A percentile compares a stretch with the other conserved stretches of the same genome.
These are phyloP conservation scores for Suhomyces chickasaworum DNA, from an alignment of 1,139 yeast genomes.

Conservation along the genomic window DNA sequence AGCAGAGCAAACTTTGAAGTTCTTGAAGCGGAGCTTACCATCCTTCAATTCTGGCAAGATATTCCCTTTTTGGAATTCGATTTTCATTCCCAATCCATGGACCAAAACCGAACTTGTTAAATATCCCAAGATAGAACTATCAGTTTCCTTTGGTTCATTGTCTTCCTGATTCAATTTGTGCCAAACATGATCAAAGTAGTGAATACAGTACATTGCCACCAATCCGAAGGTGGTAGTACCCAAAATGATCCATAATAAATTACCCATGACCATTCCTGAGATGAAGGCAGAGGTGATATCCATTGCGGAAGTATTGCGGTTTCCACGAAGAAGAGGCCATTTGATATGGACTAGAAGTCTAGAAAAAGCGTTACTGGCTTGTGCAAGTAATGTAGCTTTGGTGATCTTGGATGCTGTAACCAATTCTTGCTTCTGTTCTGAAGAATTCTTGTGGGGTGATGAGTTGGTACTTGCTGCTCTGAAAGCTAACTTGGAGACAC, in stretches of 20 bases:
- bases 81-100: slow-evolving; percentile 41
- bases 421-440: background rate
- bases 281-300: slow-evolving; percentile 62
- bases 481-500: background rate
- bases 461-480: background rate
- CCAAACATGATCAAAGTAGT: slow-evolving; percentile 39
- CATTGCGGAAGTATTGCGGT: slow-evolving; percentile 48
- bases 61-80: slow-evolving; percentile 39
- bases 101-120: slow-evolving; percentile 41
- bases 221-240: slow-evolving; percentile 70
- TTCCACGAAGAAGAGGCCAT: slow-evolving; percentile 57
- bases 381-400: slow-evolving; percentile 44
- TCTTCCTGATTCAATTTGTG: slow-evolving; percentile 18
- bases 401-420: slow-evolving; percentile 20
- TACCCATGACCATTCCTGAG: slow-evolving; percentile 58
- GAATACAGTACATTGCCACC: slow-evolving; percentile 50
- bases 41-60: slow-evolving; percentile 53
- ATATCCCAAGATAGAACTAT: slow-evolving; percentile 34
- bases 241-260: slow-evolving; percentile 57
- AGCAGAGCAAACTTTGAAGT: slow-evolving; percentile 42
- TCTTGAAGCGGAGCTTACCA: slow-evolving; percentile 63
- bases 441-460: background rate
- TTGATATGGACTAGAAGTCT: slow-evolving; percentile 53
- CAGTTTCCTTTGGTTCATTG: slow-evolving; percentile 16
- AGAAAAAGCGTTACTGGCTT: slow-evolving; percentile 45